These are phyloP conservation scores for Triticum aestivum DNA, from an alignment of 176 grass and related monocot species.

Conservation along the genomic window IWGSC_CS_RefSeq_v2.1 NC_057800.1:663456105-663456604, in stretches of 20 bases:
- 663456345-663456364: background rate
- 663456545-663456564: slow-evolving; percentile 79
- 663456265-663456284: background rate
- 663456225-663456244: background rate
- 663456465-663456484: background rate
- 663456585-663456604: slow-evolving; percentile 93
- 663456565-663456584: slow-evolving; percentile 87
- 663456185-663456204: too few relatives aligned
- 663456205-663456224: background rate
- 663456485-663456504: slow-evolving; percentile 40
- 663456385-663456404: background rate
- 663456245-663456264: background rate
- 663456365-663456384: background rate
- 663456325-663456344: background rate
- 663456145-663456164: background rate
- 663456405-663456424: background rate
- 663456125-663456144: background rate
- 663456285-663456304: background rate
- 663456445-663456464: background rate
- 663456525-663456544: slow-evolving; percentile 83
- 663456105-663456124: background rate
- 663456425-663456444: background rate
- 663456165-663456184: background rate
- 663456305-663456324: background rate
- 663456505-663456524: slow-evolving; percentile 79